These are phyloP conservation scores for Pholiota molesta DNA, from an alignment of 768 basidiomycete species.

Conservation along the genomic window DNA sequence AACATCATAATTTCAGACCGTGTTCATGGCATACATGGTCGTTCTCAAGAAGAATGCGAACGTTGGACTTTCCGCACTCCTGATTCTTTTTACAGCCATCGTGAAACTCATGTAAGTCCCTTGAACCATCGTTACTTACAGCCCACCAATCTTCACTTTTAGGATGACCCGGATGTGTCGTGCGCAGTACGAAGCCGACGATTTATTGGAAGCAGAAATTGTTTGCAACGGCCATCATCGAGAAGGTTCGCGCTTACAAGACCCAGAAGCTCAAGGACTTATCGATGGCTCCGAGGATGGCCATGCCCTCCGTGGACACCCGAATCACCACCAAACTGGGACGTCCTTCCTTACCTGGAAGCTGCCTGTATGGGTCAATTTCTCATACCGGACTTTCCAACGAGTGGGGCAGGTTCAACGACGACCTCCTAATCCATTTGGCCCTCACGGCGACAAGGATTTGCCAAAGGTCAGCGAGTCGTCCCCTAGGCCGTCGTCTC, in stretches of 20 bases:
- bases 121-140: not conserved
- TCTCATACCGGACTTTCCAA: constrained; percentile 54
- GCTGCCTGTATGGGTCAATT: constrained; percentile 56
- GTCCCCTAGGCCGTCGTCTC: not conserved
- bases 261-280: constrained; percentile 26
- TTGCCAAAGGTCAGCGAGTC: constrained; percentile 10
- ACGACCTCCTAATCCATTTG: constrained; percentile 57
- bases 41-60: constrained; percentile 70
- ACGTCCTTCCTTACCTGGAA: constrained; percentile 48
- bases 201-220: constrained; percentile 62
- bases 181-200: constrained; percentile 66
- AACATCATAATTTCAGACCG: constrained; percentile 45
- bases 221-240: constrained; percentile 32
- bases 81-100: constrained; percentile 65
- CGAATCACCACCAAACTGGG: constrained; percentile 13
- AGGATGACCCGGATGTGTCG: constrained; percentile 75
- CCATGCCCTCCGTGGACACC: constrained; percentile 8
- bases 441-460: constrained; percentile 27
- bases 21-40: constrained; percentile 79
- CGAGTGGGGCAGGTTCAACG: constrained; percentile 39
- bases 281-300: constrained; percentile 24
- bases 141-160: constrained; percentile 11
- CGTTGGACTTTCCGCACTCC: constrained; percentile 67
- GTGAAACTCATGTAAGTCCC: constrained; percentile 68
- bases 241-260: constrained; percentile 14